These are phyloP conservation scores for Zancudomyces culisetae DNA, from an alignment of 371 early-diverging fungal species.

Conservation along the genomic window DNA sequence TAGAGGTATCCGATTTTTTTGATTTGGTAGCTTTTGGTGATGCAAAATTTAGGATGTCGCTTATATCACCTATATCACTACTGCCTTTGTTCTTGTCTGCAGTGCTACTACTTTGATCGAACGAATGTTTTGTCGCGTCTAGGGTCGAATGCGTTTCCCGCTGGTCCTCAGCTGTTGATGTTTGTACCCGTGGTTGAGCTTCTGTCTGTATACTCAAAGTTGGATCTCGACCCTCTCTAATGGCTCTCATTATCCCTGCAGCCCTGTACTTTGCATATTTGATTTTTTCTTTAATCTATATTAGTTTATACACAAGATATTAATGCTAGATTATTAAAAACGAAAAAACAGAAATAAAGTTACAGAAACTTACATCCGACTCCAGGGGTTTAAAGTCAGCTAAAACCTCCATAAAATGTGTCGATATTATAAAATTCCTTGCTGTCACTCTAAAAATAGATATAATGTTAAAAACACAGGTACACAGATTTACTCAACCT, in stretches of 20 bases:
- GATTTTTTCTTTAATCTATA: slow-evolving; percentile 67
- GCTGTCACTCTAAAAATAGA: slow-evolving; percentile 12
- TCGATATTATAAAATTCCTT: slow-evolving; percentile 16
- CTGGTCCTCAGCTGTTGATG: too few species aligned
- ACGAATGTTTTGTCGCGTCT: neutral
- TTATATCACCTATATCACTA: too few species aligned
- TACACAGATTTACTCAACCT: too few species aligned
- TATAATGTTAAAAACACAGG: too few species aligned
- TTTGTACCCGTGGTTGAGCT: too few species aligned
- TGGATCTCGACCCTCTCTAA: slow-evolving; percentile 70
- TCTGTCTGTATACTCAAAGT: too few species aligned
- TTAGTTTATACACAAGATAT: slow-evolving; percentile 63
- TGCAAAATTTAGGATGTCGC: too few species aligned
- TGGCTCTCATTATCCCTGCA: slow-evolving; percentile 74
- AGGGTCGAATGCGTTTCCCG: slow-evolving; percentile 14
- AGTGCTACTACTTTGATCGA: neutral
- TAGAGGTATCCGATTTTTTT: too few species aligned
- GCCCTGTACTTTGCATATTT: slow-evolving; percentile 92
- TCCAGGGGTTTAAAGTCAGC: slow-evolving; percentile 7
- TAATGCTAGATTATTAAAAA: slow-evolving; percentile 62
- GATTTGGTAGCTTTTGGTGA: too few species aligned
- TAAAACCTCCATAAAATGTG: slow-evolving; percentile 21
- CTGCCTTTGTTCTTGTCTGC: too few species aligned
- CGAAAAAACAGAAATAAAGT: slow-evolving; percentile 43
- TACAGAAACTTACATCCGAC: neutral